These are phyloP conservation scores for Entomortierella parvispora DNA, from an alignment of 192 early-diverging fungal genomes.

Conservation along the genomic window DNA sequence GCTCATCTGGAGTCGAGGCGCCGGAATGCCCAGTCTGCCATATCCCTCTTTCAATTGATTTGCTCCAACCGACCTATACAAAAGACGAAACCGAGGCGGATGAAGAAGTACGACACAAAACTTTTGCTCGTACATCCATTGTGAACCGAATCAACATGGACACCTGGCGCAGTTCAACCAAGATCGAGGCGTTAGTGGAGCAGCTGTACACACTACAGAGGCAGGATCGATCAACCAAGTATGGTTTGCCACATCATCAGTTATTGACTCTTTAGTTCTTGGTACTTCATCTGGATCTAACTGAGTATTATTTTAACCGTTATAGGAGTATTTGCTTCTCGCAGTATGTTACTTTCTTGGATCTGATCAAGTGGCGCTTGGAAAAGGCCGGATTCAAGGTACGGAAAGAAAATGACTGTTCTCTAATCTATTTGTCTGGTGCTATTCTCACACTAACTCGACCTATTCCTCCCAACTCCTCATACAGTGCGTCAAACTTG, in stretches of 20 bases:
- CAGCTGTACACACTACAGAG: conserved; percentile 79
- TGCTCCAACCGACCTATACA: conserved; percentile 62
- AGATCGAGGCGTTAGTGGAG: conserved; percentile 95
- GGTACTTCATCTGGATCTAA: neutral
- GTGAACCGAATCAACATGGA: conserved; percentile 92
- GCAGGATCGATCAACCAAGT: conserved; percentile 82
- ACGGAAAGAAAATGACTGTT: no score
- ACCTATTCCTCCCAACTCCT: neutral
- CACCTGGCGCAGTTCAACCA: conserved; percentile 89
- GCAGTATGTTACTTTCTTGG: conserved; percentile 90
- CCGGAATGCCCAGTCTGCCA: conserved; percentile 87
- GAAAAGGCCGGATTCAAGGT: conserved; percentile 86
- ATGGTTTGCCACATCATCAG: neutral
- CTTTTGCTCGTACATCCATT: conserved; percentile 75
- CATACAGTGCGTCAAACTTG: conserved; percentile 73
- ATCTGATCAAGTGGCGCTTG: conserved; percentile 91
- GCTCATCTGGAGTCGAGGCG: conserved; percentile 34
- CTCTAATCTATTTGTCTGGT: no score
- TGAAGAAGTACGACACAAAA: conserved; percentile 37
- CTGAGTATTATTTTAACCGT: neutral
- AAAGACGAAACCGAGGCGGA: conserved; percentile 53
- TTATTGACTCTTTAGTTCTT: neutral
- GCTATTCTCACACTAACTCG: neutral
- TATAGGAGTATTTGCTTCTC: conserved; percentile 50
- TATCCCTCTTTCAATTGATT: conserved; percentile 77